Evolutionary conservation across 495 filamentous ascomycete genomes (phyloP).

Genomic region (Hypoxylon lienhwacheense): DNA sequence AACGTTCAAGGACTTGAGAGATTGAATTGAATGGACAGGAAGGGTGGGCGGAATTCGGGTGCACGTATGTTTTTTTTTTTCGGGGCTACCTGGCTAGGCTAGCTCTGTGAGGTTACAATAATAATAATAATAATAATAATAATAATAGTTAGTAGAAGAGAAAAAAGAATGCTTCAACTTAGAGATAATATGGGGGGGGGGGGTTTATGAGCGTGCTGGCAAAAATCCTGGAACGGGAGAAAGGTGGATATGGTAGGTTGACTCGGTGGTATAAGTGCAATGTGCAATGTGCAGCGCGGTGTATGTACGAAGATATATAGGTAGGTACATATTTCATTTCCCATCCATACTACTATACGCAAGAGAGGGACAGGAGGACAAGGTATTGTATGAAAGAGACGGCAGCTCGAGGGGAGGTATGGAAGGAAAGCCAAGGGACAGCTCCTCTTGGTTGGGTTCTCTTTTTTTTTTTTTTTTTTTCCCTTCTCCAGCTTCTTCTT

Average conservation of each 20-base stretch:
- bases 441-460: constrained; percentile 1
- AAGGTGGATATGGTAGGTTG: constrained; percentile 16
- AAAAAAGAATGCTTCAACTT: constrained; percentile 30
- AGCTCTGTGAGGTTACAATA: constrained; percentile 35
- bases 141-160: constrained; percentile 26
- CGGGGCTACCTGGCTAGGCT: constrained; percentile 34
- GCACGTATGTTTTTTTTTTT: constrained; percentile 31
- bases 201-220: constrained; percentile 28
- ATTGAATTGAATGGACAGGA: constrained; percentile 33
- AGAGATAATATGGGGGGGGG: constrained; percentile 29
- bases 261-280: constrained; percentile 12
- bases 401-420: constrained; percentile 16
- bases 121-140: constrained; percentile 33
- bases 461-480: not conserved
- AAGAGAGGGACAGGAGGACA: constrained; percentile 4
- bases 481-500: not conserved
- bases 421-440: constrained; percentile 1
- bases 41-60: constrained; percentile 31
- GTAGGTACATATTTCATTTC: too few relatives aligned
- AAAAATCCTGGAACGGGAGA: constrained; percentile 31
- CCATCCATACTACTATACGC: constrained; percentile 4
- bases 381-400: constrained; percentile 10
- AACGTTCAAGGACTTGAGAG: constrained; percentile 33
- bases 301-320: too few relatives aligned
- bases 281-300: too few relatives aligned